Evolutionary conservation across 805 yeast species (phyloP).

Genomic region (Cyberlindnera misumaiensis): DNA sequence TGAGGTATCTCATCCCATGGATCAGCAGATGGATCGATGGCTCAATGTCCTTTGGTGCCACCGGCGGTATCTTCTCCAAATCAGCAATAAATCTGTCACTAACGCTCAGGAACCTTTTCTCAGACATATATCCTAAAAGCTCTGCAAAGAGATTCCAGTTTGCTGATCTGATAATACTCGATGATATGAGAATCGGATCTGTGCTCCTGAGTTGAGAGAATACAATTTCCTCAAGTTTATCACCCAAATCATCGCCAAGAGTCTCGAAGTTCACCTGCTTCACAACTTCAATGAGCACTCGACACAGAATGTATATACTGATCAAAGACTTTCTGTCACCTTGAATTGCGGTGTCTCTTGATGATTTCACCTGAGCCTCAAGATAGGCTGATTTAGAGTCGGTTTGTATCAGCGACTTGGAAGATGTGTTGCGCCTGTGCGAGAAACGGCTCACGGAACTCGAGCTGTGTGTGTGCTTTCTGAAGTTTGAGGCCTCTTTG

Average conservation of each 20-base stretch:
- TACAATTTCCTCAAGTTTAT: conserved; percentile 85
- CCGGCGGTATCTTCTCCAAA: conserved; percentile 69
- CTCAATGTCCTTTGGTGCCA: conserved; percentile 41
- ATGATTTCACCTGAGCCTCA: conserved; percentile 30
- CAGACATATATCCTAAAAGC: conserved; percentile 85
- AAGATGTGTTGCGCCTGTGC: conserved; percentile 46
- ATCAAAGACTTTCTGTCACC: conserved; percentile 85
- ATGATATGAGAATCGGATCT: conserved; percentile 64
- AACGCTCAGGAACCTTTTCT: conserved; percentile 73
- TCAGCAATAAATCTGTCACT: conserved; percentile 93
- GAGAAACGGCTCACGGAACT: conserved; percentile 28
- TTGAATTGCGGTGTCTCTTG: conserved; percentile 65
- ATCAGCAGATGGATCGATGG: conserved; percentile 68
- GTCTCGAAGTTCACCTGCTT: conserved; percentile 74
- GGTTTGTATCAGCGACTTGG: conserved; percentile 38
- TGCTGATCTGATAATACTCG: conserved; percentile 73
- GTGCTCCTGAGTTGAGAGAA: conserved; percentile 84
- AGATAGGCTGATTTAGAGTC: conserved; percentile 50
- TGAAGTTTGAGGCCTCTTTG: conserved; percentile 20
- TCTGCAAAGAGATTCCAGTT: conserved; percentile 93
- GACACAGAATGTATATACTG: conserved; percentile 79
- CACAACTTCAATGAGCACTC: conserved; percentile 89
- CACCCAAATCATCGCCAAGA: conserved; percentile 72
- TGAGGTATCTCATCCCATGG: conserved; percentile 86
- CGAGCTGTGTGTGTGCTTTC: conserved; percentile 24